Percentiles rank a stretch among this genome's conserved stretches.
Conservation (phyloP, 208 protist species). For the Herpetomonas tarakana region DNA sequence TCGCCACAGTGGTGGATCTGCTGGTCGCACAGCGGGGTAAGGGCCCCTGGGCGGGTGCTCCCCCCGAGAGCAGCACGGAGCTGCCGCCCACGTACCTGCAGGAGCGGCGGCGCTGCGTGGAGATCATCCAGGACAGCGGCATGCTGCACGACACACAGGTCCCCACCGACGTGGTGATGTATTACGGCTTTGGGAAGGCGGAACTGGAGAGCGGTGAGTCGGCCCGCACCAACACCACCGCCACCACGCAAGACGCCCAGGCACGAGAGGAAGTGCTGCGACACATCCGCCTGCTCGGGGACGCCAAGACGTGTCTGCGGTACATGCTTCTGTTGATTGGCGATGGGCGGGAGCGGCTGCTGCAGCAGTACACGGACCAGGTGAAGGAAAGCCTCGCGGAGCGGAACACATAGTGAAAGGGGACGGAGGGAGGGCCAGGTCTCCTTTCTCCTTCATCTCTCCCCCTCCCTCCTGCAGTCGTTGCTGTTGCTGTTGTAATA, state of each 20-base stretch:
- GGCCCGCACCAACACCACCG: slow-evolving; percentile 15
- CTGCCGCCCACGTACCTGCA: slow-evolving; percentile 39
- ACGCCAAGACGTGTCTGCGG: slow-evolving; percentile 79
- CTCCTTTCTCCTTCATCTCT: too few species aligned
- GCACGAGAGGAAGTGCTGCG: slow-evolving; percentile 58
- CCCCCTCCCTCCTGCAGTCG: too few species aligned
- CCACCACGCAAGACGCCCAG: slow-evolving; percentile 7
- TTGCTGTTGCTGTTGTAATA: too few species aligned
- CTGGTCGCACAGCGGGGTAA: slow-evolving; percentile 44
- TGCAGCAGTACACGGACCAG: slow-evolving; percentile 72
- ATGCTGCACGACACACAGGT: slow-evolving; percentile 76
- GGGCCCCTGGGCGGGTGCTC: slow-evolving; percentile 5
- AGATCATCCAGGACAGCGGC: slow-evolving; percentile 56
- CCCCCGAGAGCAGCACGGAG: slow-evolving; percentile 31
- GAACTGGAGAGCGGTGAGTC: slow-evolving; percentile 42
- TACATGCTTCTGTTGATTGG: slow-evolving; percentile 63
- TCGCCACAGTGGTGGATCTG: slow-evolving; percentile 59
- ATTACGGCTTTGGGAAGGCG: slow-evolving; percentile 45
- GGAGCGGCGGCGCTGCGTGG: slow-evolving; percentile 56
- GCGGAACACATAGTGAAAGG: too few species aligned
- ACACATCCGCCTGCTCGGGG: slow-evolving; percentile 52
- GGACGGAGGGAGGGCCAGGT: neutral
- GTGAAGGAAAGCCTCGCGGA: slow-evolving; percentile 33
- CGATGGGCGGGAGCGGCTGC: slow-evolving; percentile 40
- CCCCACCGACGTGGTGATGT: slow-evolving; percentile 54